phyloP scores from a whole-genome alignment of 768 basidiomycete species.

The Auricularia sp. region DNA sequence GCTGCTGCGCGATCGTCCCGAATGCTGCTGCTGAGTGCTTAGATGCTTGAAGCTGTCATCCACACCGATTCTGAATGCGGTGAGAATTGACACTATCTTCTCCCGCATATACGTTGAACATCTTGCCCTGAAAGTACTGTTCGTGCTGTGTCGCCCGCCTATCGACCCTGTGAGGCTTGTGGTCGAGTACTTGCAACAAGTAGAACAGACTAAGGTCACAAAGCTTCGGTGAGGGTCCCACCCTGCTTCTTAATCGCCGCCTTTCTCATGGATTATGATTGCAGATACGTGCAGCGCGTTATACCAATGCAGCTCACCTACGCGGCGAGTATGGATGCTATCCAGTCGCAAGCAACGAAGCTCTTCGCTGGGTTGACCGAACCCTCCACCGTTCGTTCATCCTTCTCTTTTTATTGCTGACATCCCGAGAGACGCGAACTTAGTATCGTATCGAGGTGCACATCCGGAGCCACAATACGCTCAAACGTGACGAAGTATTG shows the following conservation, averaged over 20 bases:
- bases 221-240: constrained; percentile 46
- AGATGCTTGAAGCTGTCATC: not conserved
- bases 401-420: not conserved
- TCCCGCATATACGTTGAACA: not conserved
- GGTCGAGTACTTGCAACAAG: constrained; percentile 49
- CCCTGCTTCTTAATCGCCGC: not conserved
- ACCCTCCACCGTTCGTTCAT: not conserved
- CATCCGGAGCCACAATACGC: constrained; percentile 64
- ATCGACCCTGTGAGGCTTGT: constrained; percentile 69
- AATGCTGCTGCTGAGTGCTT: not conserved
- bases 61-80: constrained; percentile 34
- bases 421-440: not conserved
- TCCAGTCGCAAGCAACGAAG: constrained; percentile 49
- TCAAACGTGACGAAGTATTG: constrained; percentile 50
- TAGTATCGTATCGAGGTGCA: constrained; percentile 52
- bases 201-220: constrained; percentile 51
- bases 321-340: constrained; percentile 59
- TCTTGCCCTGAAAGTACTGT: constrained; percentile 43
- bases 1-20: not conserved
- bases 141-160: constrained; percentile 71
- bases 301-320: constrained; percentile 62
- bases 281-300: constrained; percentile 60
- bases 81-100: constrained; percentile 23
- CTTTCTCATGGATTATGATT: not conserved
- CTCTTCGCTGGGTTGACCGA: constrained; percentile 43